Conservation (phyloP, 2,329 filamentous ascomycete genomes). For the Xylariaceae sp. region DNA sequence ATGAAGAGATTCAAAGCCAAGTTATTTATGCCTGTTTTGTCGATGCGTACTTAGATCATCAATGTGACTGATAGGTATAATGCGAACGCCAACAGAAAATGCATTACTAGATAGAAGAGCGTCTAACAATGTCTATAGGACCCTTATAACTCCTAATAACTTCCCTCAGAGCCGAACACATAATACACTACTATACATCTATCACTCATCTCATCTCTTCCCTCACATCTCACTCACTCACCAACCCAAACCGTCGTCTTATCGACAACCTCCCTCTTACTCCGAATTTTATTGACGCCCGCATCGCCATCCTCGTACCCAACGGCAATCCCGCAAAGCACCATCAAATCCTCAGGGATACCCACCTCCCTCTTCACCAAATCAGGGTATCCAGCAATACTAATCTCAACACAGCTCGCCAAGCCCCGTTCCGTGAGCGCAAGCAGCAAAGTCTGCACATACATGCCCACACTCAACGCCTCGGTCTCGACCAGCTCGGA, state of each 20-base stretch:
- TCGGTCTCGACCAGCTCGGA: conserved; percentile 12
- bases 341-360: conserved; percentile 18
- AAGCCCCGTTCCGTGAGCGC: conserved; percentile 24
- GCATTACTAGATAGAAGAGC: too few species aligned
- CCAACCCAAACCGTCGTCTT: conserved; percentile 24
- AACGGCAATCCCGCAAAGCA: conserved; percentile 29
- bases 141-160: too few species aligned
- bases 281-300: conserved; percentile 19
- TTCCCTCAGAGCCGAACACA: too few species aligned
- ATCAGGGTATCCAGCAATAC: conserved; percentile 27
- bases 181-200: too few species aligned
- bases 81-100: too few species aligned
- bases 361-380: conserved; percentile 21
- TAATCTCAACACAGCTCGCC: conserved; percentile 28
- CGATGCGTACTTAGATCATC: too few species aligned
- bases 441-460: conserved; percentile 31
- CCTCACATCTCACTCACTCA: neutral
- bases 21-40: too few species aligned
- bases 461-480: conserved; percentile 32
- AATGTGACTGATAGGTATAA: too few species aligned
- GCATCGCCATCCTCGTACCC: conserved; percentile 25
- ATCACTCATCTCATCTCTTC: neutral
- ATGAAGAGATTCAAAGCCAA: too few species aligned
- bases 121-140: too few species aligned
- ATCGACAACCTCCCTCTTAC: conserved; percentile 7